These are phyloP conservation scores for Cadophora luteo-olivacea DNA, from an alignment of 2,329 filamentous ascomycete species.

Conservation along the genomic window DNA sequence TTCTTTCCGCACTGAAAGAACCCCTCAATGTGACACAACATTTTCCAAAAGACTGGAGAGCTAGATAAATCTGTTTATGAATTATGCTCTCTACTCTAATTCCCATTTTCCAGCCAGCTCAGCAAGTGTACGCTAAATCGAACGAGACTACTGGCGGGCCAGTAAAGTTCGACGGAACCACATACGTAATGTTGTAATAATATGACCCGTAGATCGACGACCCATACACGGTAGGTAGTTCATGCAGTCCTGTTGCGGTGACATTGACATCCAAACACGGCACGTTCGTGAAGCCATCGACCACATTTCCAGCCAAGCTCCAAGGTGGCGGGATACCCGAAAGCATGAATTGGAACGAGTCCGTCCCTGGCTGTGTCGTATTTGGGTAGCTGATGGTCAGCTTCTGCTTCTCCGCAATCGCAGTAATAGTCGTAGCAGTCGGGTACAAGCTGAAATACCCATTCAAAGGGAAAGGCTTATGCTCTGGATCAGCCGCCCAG, in stretches of 20 bases:
- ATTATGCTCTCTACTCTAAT: not conserved
- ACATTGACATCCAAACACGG: slow-evolving; percentile 51
- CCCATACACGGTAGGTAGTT: slow-evolving; percentile 48
- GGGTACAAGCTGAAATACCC: slow-evolving; percentile 52
- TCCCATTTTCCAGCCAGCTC: not conserved
- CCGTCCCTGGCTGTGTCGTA: slow-evolving; percentile 48
- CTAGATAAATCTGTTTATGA: no score
- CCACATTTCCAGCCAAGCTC: slow-evolving; percentile 44
- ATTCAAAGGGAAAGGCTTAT: slow-evolving; percentile 49
- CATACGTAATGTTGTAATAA: slow-evolving; percentile 55
- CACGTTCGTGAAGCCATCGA: slow-evolving; percentile 46
- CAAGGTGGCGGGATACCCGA: slow-evolving; percentile 49
- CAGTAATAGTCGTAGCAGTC: slow-evolving; percentile 50
- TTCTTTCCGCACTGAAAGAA: not conserved
- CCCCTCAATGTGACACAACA: not conserved
- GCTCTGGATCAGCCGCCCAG: slow-evolving; percentile 51
- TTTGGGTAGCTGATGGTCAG: slow-evolving; percentile 50
- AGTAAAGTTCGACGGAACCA: slow-evolving; percentile 49
- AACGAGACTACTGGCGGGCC: slow-evolving; percentile 49
- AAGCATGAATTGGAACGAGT: slow-evolving; percentile 50
- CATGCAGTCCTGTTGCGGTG: slow-evolving; percentile 47
- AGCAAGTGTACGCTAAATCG: slow-evolving; percentile 45
- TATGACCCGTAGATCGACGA: slow-evolving; percentile 49
- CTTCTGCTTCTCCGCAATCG: slow-evolving; percentile 46
- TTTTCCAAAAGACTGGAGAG: no score